Evolutionary conservation across 2,329 filamentous ascomycete species (phyloP).

Genomic region (Rhynchosporium graminicola): DNA sequence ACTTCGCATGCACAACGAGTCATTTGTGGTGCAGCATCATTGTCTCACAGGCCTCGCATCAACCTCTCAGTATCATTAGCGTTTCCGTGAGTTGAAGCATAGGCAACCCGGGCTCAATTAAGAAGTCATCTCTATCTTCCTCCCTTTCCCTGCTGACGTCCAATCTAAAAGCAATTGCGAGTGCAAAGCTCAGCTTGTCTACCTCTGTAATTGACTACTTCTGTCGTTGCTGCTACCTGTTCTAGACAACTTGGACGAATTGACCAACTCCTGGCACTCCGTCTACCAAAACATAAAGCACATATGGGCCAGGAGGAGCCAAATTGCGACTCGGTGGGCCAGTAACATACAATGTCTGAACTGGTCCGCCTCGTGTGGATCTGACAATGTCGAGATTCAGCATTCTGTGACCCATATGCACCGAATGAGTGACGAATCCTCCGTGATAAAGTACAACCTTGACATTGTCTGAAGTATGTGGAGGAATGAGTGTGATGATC

Average conservation of each 20-base stretch:
- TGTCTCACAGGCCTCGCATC: neutral
- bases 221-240: conserved; percentile 9
- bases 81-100: neutral
- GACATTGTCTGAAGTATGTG: conserved; percentile 45
- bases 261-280: conserved; percentile 39
- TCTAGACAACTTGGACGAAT: conserved; percentile 34
- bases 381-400: conserved; percentile 52
- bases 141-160: neutral
- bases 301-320: conserved; percentile 60
- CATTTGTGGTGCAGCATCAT: neutral
- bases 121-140: neutral
- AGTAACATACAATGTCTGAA: conserved; percentile 51
- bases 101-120: conserved; percentile 5
- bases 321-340: conserved; percentile 57
- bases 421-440: conserved; percentile 60
- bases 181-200: neutral
- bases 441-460: conserved; percentile 58
- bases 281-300: conserved; percentile 55
- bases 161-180: neutral
- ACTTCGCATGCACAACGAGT: neutral
- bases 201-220: neutral
- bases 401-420: conserved; percentile 64
- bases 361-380: conserved; percentile 45
- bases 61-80: neutral
- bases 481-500: conserved; percentile 49